Conservation (phyloP, 2,329 filamentous ascomycete species). For the Gaeumannomyces tritici region DNA sequence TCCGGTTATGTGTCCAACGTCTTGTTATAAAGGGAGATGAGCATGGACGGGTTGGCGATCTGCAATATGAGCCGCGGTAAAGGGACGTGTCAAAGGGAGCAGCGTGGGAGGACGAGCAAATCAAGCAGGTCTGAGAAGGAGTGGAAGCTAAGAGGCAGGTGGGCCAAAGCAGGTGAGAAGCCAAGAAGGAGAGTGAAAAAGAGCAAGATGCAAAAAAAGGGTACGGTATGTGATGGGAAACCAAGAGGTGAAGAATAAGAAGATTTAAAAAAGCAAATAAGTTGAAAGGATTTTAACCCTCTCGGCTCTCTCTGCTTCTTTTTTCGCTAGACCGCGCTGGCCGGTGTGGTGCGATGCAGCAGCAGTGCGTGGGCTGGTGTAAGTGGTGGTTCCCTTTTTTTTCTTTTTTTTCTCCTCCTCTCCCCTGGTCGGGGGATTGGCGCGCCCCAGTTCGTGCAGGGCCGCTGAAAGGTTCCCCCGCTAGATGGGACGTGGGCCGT, state of each 20-base stretch:
- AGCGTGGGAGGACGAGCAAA: not conserved
- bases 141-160: not conserved
- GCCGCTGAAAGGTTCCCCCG: not conserved
- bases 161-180: conserved; percentile 2
- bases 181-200: not conserved
- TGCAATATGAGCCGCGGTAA: not conserved
- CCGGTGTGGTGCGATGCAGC: not conserved
- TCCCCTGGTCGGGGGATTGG: not conserved
- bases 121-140: not conserved
- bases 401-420: too few relatives aligned
- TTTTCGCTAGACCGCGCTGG: not conserved
- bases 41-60: not conserved
- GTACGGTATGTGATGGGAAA: not conserved
- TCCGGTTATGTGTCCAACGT: not conserved
- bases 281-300: not conserved
- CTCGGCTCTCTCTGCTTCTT: not conserved
- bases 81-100: not conserved
- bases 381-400: not conserved
- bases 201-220: not conserved
- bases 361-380: not conserved
- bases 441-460: not conserved
- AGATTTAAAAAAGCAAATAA: not conserved
- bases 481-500: not conserved
- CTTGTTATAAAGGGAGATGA: not conserved
- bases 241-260: too few relatives aligned